These are phyloP conservation scores for Hymenoscyphus occultus DNA, from an alignment of 2,329 filamentous ascomycete species.

Conservation along the genomic window DNA sequence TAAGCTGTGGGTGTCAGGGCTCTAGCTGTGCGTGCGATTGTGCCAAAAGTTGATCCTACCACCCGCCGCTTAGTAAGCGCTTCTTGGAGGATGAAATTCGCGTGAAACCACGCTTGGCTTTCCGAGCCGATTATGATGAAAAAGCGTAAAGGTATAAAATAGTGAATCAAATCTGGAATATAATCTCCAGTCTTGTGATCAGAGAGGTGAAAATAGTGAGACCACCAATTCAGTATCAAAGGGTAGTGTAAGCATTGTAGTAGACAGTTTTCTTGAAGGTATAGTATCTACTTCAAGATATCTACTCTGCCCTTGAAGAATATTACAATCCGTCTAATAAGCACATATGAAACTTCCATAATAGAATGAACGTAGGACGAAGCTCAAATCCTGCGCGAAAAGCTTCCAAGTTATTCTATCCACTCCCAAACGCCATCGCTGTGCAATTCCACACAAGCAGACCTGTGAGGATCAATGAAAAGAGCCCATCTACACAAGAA, in stretches of 20 bases:
- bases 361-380: conserved; percentile 8
- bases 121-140: neutral
- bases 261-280: neutral
- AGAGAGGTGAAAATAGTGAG: too few species aligned
- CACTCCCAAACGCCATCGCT: conserved; percentile 25
- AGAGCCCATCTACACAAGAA: neutral
- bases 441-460: conserved; percentile 11
- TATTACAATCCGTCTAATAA: neutral
- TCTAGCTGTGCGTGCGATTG: neutral
- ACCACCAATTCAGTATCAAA: neutral
- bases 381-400: neutral
- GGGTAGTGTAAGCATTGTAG: too few species aligned
- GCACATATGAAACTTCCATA: conserved; percentile 9
- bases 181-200: too few species aligned
- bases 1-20: neutral
- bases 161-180: too few species aligned
- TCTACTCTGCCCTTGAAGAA: conserved; percentile 6
- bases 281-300: neutral
- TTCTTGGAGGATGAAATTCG: neutral
- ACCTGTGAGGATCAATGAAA: conserved; percentile 6
- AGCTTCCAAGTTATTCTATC: neutral
- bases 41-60: conserved; percentile 1
- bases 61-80: neutral
- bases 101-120: neutral
- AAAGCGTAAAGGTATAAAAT: too few species aligned